These are phyloP conservation scores for Fraxinus nigra DNA, from an alignment of 305 asterid genomes.

Conservation along the genomic window DNA sequence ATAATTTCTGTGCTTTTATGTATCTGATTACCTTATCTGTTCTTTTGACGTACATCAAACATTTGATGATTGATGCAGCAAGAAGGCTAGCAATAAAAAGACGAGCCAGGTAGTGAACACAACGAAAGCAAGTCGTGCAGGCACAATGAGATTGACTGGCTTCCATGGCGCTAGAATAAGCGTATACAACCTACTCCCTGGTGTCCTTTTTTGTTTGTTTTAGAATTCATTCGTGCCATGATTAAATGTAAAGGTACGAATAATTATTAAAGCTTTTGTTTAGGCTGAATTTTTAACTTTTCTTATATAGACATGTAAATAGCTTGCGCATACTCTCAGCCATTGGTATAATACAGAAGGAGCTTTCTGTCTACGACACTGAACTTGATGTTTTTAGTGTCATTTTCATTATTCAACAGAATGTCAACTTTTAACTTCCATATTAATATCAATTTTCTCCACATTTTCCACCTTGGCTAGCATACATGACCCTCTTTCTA, in stretches of 20 bases:
- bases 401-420: too few species aligned
- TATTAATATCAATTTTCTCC: too few species aligned
- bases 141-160: slow-evolving; percentile 34
- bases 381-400: too few species aligned
- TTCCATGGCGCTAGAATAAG: slow-evolving; percentile 25
- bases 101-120: slow-evolving; percentile 67
- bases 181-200: slow-evolving; percentile 23
- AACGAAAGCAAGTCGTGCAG: slow-evolving; percentile 45
- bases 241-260: slow-evolving; percentile 35
- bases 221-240: slow-evolving; percentile 41
- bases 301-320: too few species aligned
- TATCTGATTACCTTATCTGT: background rate
- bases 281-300: slow-evolving; percentile 3
- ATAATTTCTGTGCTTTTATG: slow-evolving; percentile 7
- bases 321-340: too few species aligned
- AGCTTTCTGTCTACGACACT: too few species aligned
- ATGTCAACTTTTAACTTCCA: too few species aligned
- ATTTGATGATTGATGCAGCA: slow-evolving; percentile 48
- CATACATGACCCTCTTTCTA: too few species aligned
- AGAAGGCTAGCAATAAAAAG: slow-evolving; percentile 42
- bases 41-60: background rate
- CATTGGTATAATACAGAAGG: too few species aligned
- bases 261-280: slow-evolving; percentile 23
- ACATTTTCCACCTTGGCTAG: too few species aligned
- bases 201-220: slow-evolving; percentile 39